Percentiles rank a stretch among this genome's conserved stretches.
Evolutionary conservation across 129 eudicot genomes (phyloP).

Genomic region (Cynara cardunculus): DNA sequence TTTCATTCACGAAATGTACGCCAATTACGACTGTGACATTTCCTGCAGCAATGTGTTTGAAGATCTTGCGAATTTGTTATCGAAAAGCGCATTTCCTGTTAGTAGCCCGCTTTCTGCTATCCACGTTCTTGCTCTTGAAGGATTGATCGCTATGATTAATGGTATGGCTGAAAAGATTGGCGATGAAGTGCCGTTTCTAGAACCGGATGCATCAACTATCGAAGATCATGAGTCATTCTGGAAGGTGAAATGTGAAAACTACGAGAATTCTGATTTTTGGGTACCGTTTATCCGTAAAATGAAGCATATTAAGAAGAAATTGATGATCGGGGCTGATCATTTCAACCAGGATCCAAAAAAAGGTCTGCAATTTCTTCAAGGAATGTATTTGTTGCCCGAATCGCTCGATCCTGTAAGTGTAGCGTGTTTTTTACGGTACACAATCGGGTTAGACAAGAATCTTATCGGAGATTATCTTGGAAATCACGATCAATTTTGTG

Average conservation of each 20-base stretch:
- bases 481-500: constrained; percentile 64
- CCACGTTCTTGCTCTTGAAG: constrained; percentile 74
- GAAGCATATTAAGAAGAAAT: constrained; percentile 59
- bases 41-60: constrained; percentile 73
- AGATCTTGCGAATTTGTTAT: constrained; percentile 69
- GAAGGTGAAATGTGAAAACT: constrained; percentile 53
- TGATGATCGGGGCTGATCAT: constrained; percentile 72
- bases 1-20: constrained; percentile 68
- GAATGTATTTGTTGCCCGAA: constrained; percentile 52
- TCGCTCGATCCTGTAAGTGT: constrained; percentile 57
- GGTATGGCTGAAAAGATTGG: constrained; percentile 76
- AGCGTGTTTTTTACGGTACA: constrained; percentile 64
- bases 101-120: constrained; percentile 68
- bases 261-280: constrained; percentile 53
- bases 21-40: constrained; percentile 80
- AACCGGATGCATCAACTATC: constrained; percentile 25
- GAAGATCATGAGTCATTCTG: constrained; percentile 59
- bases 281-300: constrained; percentile 62
- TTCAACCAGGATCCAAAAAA: constrained; percentile 82
- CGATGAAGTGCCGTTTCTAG: constrained; percentile 41
- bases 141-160: constrained; percentile 62
- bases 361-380: constrained; percentile 77
- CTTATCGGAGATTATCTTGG: constrained; percentile 81
- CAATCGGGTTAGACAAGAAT: constrained; percentile 70
- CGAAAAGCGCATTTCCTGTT: constrained; percentile 82